A percentile compares a stretch with the other conserved stretches of the same genome.
phyloP scores from a whole-genome alignment of 2,329 filamentous ascomycete species.

The Aspergillus sp. region DNA sequence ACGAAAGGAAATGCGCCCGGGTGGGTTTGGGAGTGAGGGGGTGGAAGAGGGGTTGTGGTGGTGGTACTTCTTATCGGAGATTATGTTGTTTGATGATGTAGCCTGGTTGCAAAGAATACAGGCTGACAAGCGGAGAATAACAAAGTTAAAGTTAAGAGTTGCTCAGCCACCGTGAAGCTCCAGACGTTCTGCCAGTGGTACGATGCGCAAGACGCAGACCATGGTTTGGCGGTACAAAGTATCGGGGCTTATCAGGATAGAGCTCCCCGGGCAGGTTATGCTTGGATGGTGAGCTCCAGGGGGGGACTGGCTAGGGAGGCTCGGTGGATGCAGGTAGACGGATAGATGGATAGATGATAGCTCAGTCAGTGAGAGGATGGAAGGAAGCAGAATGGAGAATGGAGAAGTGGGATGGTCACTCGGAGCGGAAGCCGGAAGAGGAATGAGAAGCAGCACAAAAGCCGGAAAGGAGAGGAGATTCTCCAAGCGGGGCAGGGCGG shows the following conservation, averaged over 20 bases:
- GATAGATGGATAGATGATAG: too few relatives aligned
- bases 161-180: conserved; percentile 34
- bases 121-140: background rate
- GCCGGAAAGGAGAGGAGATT: conserved; percentile 2
- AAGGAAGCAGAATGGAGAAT: too few relatives aligned
- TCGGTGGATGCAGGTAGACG: background rate
- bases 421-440: conserved; percentile 6
- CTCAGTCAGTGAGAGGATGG: too few relatives aligned
- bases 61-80: background rate
- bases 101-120: background rate
- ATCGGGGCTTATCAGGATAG: conserved; percentile 1
- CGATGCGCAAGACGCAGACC: conserved; percentile 26
- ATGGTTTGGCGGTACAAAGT: conserved; percentile 23
- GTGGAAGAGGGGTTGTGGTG: background rate
- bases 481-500: conserved; percentile 5
- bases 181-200: conserved; percentile 28
- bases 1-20: background rate
- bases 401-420: too few relatives aligned
- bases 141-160: conserved; percentile 8
- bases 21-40: background rate
- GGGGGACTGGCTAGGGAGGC: background rate
- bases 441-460: background rate
- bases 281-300: background rate
- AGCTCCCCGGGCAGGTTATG: background rate
- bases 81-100: too few relatives aligned